Evolutionary conservation across 495 filamentous ascomycete genomes (phyloP).

Genomic region (Aspergillus wentii): DNA sequence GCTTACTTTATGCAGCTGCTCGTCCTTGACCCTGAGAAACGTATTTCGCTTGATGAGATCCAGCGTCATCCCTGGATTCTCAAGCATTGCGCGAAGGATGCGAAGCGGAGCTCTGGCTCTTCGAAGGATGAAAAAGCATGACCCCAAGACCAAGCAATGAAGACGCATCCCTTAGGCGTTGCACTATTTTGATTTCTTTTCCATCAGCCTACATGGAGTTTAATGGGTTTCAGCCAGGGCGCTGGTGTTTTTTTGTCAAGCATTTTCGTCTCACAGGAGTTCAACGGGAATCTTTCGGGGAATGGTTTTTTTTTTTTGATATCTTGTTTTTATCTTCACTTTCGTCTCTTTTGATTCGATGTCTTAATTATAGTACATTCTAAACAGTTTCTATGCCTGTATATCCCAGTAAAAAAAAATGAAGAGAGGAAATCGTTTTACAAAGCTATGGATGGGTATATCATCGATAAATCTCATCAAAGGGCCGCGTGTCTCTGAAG

Average conservation of each 20-base stretch:
- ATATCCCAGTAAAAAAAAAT: slow-evolving; percentile 4
- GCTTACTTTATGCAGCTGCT: slow-evolving; percentile 58
- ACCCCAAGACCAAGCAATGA: no score
- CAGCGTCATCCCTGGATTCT: slow-evolving; percentile 93
- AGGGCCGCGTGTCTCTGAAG: slow-evolving; percentile 88
- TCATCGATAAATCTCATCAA: slow-evolving; percentile 94
- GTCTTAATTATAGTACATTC: slow-evolving; percentile 1
- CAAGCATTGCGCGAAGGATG: slow-evolving; percentile 85
- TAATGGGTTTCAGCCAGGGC: background rate
- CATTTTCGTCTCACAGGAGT: slow-evolving; percentile 11
- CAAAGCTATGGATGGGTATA: slow-evolving; percentile 4
- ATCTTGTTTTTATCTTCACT: slow-evolving; percentile 9
- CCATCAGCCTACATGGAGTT: background rate
- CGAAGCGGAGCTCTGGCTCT: slow-evolving; percentile 42
- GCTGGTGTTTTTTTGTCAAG: slow-evolving; percentile 10
- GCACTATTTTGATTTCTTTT: slow-evolving; percentile 19
- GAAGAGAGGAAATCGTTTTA: slow-evolving; percentile 2
- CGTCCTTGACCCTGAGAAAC: slow-evolving; percentile 89
- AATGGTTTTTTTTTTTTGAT: slow-evolving; percentile 10
- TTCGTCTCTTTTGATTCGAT: background rate
- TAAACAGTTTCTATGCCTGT: no score
- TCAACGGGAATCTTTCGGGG: slow-evolving; percentile 9
- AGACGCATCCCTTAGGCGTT: no score
- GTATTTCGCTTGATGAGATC: slow-evolving; percentile 84
- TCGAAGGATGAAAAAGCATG: slow-evolving; percentile 35